phyloP scores from a whole-genome alignment of 768 basidiomycete genomes.

The Boletus pseudopeckii region DNA sequence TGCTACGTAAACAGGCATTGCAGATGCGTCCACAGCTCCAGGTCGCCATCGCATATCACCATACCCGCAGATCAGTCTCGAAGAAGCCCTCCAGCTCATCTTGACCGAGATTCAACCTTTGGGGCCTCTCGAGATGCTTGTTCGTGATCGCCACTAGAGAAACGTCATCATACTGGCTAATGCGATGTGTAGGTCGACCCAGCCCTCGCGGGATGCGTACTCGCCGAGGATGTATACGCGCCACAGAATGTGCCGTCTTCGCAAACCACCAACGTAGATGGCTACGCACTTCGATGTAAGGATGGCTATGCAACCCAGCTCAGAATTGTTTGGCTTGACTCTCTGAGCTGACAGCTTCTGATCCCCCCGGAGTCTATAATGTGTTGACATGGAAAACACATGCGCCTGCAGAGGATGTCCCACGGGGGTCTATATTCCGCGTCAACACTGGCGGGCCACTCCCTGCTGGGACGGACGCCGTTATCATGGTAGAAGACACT shows the following conservation, averaged over 20 bases:
- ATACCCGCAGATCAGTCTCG: slow-evolving; percentile 65
- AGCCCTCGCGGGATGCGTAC: slow-evolving; percentile 59
- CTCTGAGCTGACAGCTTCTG: slow-evolving; percentile 44
- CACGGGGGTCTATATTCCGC: slow-evolving; percentile 48
- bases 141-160: slow-evolving; percentile 26
- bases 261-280: slow-evolving; percentile 81
- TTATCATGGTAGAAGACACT: slow-evolving; percentile 95
- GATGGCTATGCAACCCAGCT: slow-evolving; percentile 11
- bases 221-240: slow-evolving; percentile 74
- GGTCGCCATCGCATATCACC: slow-evolving; percentile 74
- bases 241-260: slow-evolving; percentile 59
- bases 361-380: slow-evolving; percentile 61
- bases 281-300: slow-evolving; percentile 77
- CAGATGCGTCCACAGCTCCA: slow-evolving; percentile 43
- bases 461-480: slow-evolving; percentile 68
- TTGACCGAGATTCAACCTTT: slow-evolving; percentile 46
- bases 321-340: slow-evolving; percentile 1
- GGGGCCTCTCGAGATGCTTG: slow-evolving; percentile 37
- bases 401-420: slow-evolving; percentile 32
- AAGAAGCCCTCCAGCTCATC: slow-evolving; percentile 61
- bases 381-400: slow-evolving; percentile 58
- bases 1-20: background rate
- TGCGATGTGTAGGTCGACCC: slow-evolving; percentile 49
- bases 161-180: background rate
- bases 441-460: slow-evolving; percentile 87